Evolutionary conservation across 129 eudicot genomes (phyloP), one percentile per base, ranked within the genome.

Genomic region (Chrysanthemum lavandulifolium): DNA sequence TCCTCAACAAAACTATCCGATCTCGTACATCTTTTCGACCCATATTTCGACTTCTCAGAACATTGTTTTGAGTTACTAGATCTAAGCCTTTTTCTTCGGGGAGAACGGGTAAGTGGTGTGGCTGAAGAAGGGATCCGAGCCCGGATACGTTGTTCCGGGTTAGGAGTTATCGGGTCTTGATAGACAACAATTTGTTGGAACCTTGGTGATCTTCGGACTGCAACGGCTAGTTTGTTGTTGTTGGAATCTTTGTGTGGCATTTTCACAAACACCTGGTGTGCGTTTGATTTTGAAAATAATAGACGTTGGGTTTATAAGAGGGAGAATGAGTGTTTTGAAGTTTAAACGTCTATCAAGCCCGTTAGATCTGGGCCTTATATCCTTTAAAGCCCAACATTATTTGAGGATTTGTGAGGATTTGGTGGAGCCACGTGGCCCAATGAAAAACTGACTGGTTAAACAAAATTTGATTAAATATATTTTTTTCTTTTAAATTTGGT

Each of bases 181-280:
- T 36, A 59, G 8, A 58, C 31, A 56, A 53, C 81, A 14, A 76
- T 71, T 47, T 58, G 84, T 51, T 31, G 83, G 63, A 85, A 73
- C 36, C 95, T 82, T 2, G 94, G 87, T 21, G 97, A 90, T 25
- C 96, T 60, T 64, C 96, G 78, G 40, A 77, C 86, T 61, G 64
- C 36, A 62, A 64, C 60, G 59, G 85, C 36, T 63, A 58, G 73
- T 2, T 71, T 16, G 16, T 11, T 58, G 71, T 14, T 43, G 13
- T 65, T 6, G 40, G 79, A 76, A 69, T 48, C 71, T 85, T 83
- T 74, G 5, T 64, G 58, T 54, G 79, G 83, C 96, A 89, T 89
- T 89, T 87, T 71, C 54, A 51, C 98, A 71, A 83, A 78, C 95
- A 73, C 75, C 47, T 68, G 52, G 54, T 65, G 53, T 54, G 73